These are phyloP conservation scores for Mikania micrantha DNA, from an alignment of 129 eudicot genomes.

Conservation along the genomic window DNA sequence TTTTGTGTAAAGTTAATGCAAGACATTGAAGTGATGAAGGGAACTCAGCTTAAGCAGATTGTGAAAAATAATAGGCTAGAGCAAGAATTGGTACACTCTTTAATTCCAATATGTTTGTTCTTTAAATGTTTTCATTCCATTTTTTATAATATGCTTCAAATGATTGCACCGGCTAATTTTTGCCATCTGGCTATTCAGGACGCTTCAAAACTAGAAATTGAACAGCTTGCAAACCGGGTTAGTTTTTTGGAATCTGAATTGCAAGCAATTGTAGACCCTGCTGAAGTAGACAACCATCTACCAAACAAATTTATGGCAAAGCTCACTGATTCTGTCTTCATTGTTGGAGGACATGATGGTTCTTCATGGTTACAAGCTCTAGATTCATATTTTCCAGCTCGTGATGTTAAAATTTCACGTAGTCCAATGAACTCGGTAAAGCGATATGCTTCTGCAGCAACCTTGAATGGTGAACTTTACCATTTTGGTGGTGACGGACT, in stretches of 20 bases:
- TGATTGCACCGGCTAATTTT: not conserved
- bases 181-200: conserved; percentile 33
- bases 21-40: conserved; percentile 54
- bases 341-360: conserved; percentile 72
- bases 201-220: conserved; percentile 41
- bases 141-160: not conserved
- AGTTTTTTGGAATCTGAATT: conserved; percentile 15
- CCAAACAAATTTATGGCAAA: not conserved
- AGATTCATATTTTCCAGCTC: conserved; percentile 38
- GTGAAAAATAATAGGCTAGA: conserved; percentile 39
- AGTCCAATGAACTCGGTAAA: conserved; percentile 42
- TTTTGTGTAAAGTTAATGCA: conserved; percentile 34
- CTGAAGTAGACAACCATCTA: conserved; percentile 11
- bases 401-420: conserved; percentile 37
- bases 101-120: not conserved
- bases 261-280: conserved; percentile 11
- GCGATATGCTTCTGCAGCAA: conserved; percentile 46
- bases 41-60: conserved; percentile 31
- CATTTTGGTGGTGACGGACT: conserved; percentile 56
- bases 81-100: conserved; percentile 47
- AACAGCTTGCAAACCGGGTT: conserved; percentile 23
- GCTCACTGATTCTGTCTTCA: conserved; percentile 26
- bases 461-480: conserved; percentile 45
- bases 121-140: not conserved
- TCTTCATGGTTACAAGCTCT: conserved; percentile 48